Conservation (phyloP, 306 rosid genomes). For the Prunus fruticosa region DNA sequence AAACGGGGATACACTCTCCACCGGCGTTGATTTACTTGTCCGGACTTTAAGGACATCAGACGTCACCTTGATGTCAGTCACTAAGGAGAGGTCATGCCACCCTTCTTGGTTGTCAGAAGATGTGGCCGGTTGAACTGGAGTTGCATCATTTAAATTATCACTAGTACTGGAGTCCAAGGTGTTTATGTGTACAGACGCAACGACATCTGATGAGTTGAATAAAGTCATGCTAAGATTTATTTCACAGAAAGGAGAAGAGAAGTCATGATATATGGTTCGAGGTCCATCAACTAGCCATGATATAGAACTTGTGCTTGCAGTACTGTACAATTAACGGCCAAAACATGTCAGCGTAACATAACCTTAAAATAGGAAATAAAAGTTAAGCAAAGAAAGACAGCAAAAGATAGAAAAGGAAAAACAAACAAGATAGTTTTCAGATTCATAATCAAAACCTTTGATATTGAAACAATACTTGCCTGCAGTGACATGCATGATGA, state of each 20-base stretch:
- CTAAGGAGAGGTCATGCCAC: constrained; percentile 71
- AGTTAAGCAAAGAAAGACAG: background rate
- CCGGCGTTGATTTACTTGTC: constrained; percentile 35
- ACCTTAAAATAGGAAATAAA: constrained; percentile 1
- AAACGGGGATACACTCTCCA: constrained; percentile 59
- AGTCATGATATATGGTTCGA: constrained; percentile 64
- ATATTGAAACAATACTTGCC: constrained; percentile 48
- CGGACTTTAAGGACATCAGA: constrained; percentile 45
- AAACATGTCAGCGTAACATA: background rate
- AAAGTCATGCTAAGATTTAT: constrained; percentile 68
- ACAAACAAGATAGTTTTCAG: constrained; percentile 14
- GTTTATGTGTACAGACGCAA: constrained; percentile 54
- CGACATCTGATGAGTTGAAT: constrained; percentile 57
- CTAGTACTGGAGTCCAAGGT: constrained; percentile 41
- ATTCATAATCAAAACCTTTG: constrained; percentile 16
- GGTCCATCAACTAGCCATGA: constrained; percentile 89
- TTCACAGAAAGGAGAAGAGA: constrained; percentile 67
- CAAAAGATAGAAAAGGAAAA: background rate
- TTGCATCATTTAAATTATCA: constrained; percentile 30
- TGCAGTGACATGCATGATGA: constrained; percentile 82
- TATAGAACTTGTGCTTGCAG: constrained; percentile 71
- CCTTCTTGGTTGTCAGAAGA: constrained; percentile 61
- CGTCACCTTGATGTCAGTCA: constrained; percentile 54
- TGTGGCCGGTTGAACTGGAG: constrained; percentile 30
- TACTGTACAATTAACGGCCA: constrained; percentile 34